Evolutionary conservation across 2,329 filamentous ascomycete genomes (phyloP).

Genomic region (Fusarium bactridioides): DNA sequence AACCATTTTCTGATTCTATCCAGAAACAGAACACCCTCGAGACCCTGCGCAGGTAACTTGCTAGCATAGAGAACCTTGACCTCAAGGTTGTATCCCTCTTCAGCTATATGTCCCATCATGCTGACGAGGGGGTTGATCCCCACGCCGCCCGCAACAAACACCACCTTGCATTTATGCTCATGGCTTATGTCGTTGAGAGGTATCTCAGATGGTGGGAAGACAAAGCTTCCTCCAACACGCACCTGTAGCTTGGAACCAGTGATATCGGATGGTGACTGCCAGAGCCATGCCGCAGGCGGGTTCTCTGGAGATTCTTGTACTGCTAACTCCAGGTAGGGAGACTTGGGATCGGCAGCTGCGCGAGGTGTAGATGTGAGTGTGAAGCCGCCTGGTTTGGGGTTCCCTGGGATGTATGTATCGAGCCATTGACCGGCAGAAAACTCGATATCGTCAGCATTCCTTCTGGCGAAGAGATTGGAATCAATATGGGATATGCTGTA

Average conservation of each 20-base stretch:
- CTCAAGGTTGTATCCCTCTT: constrained; percentile 42
- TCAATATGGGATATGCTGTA: background rate
- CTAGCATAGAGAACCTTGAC: constrained; percentile 72
- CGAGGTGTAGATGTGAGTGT: constrained; percentile 83
- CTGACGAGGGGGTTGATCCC: constrained; percentile 84
- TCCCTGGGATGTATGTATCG: constrained; percentile 77
- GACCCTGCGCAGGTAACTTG: constrained; percentile 44
- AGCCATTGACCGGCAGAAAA: constrained; percentile 90
- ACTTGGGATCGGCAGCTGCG: constrained; percentile 51
- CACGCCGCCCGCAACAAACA: constrained; percentile 83
- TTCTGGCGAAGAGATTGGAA: background rate
- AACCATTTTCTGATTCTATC: constrained; percentile 56
- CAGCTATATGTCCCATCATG: constrained; percentile 70
- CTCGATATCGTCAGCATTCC: constrained; percentile 46
- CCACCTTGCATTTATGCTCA: constrained; percentile 47
- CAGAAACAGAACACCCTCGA: constrained; percentile 59
- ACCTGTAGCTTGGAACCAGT: constrained; percentile 67
- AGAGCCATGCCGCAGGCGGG: constrained; percentile 79
- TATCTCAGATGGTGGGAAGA: constrained; percentile 71
- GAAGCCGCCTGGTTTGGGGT: constrained; percentile 81
- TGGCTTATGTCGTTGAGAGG: constrained; percentile 54
- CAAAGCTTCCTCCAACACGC: constrained; percentile 81
- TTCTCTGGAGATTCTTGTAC: constrained; percentile 76
- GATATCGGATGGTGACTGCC: constrained; percentile 65
- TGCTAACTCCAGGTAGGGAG: constrained; percentile 76